Percentiles rank a stretch among this genome's conserved stretches.
Conservation (phyloP, 106 monocot species). For the Xerophyta viscosa region DNA sequence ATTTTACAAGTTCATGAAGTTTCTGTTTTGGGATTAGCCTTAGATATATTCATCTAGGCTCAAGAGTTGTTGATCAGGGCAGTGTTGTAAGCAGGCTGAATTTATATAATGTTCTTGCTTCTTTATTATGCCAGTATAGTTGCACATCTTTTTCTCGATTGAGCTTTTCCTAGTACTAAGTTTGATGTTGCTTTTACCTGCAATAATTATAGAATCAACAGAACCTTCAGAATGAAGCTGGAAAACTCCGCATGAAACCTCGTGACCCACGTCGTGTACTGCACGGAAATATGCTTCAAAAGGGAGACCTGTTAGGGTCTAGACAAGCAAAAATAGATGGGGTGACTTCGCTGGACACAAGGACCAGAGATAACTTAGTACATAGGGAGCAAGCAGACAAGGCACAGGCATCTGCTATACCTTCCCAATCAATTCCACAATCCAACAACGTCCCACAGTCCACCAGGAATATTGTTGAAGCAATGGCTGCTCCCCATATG, state of each 20-base stretch:
- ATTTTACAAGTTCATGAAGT: no score
- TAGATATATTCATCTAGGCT: no score
- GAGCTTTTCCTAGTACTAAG: no score
- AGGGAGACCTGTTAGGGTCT: conserved; percentile 17
- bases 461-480: conserved; percentile 25
- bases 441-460: conserved; percentile 19
- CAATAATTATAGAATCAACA: neutral
- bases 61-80: no score
- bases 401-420: conserved; percentile 13
- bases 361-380: conserved; percentile 15
- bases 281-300: conserved; percentile 38
- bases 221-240: conserved; percentile 37
- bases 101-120: no score
- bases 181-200: neutral
- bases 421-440: conserved; percentile 13
- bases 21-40: no score
- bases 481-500: conserved; percentile 17
- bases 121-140: no score
- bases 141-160: no score
- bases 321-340: conserved; percentile 30
- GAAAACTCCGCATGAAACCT: conserved; percentile 75
- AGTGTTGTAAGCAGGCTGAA: no score
- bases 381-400: conserved; percentile 34
- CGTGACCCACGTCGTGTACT: conserved; percentile 93
- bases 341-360: neutral